These are phyloP conservation scores for Botrytis hyacinthi DNA, from an alignment of 2,329 filamentous ascomycete species.

Conservation along the genomic window DNA sequence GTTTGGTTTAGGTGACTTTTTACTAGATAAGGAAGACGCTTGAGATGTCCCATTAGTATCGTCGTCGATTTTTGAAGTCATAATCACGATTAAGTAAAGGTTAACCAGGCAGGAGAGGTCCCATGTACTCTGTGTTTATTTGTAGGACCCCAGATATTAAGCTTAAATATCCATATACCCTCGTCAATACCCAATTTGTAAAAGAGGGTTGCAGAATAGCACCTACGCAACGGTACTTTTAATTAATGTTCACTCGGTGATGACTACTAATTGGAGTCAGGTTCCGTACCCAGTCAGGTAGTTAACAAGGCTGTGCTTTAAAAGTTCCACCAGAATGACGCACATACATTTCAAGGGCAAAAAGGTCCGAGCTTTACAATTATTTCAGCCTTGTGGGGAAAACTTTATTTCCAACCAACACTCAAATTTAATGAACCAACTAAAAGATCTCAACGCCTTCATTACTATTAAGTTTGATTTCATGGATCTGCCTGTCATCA, in stretches of 20 bases:
- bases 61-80: slow-evolving; percentile 40
- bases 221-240: neutral
- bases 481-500: slow-evolving; percentile 20
- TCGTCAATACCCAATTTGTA: neutral
- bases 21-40: slow-evolving; percentile 32
- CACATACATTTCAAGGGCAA: neutral
- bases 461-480: slow-evolving; percentile 1
- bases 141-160: neutral
- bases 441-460: neutral
- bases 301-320: neutral
- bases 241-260: neutral
- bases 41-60: slow-evolving; percentile 42
- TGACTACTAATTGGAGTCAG: neutral
- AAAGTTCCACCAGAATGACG: slow-evolving; percentile 5
- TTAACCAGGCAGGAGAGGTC: no score
- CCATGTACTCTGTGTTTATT: neutral
- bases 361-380: neutral
- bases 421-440: neutral
- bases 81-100: neutral
- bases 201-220: neutral
- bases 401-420: neutral
- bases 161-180: neutral
- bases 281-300: neutral
- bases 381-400: slow-evolving; percentile 16
- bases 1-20: slow-evolving; percentile 36